phyloP scores from a whole-genome alignment of 2,329 filamentous ascomycete species.

The Teratosphaeria gauchensis region DNA sequence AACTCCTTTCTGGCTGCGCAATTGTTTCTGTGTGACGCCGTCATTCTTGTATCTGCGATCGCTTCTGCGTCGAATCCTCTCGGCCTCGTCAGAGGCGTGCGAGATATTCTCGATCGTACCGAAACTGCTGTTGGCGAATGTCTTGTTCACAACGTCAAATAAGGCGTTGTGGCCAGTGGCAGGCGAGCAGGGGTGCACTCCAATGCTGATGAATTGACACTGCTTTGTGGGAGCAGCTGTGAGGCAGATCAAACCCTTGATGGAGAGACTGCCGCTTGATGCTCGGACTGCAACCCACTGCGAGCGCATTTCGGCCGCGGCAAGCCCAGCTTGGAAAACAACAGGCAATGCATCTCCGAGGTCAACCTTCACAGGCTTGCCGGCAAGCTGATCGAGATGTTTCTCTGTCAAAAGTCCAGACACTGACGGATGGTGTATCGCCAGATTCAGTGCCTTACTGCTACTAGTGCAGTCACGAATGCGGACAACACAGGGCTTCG shows the following conservation, averaged over 20 bases:
- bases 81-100: constrained; percentile 24
- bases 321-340: constrained; percentile 56
- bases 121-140: constrained; percentile 71
- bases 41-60: constrained; percentile 38
- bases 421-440: constrained; percentile 9
- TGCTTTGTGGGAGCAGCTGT: constrained; percentile 60
- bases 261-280: constrained; percentile 48
- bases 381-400: constrained; percentile 15
- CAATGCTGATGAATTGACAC: constrained; percentile 73
- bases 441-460: constrained; percentile 9
- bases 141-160: constrained; percentile 66
- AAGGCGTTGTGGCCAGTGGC: constrained; percentile 53
- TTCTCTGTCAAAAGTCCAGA: constrained; percentile 17
- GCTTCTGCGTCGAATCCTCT: constrained; percentile 26
- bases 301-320: constrained; percentile 41
- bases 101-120: constrained; percentile 46
- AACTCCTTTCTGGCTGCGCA: constrained; percentile 52
- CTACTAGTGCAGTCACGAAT: constrained; percentile 44
- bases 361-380: constrained; percentile 12
- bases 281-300: constrained; percentile 66
- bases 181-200: constrained; percentile 54
- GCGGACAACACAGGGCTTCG: constrained; percentile 45
- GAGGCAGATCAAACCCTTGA: constrained; percentile 64
- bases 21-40: constrained; percentile 42
- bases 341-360: constrained; percentile 38